A percentile compares a stretch with the other conserved stretches of the same genome.
Evolutionary conservation across 2,329 filamentous ascomycete genomes (phyloP).

Genomic region (Podosphaera fusca): DNA sequence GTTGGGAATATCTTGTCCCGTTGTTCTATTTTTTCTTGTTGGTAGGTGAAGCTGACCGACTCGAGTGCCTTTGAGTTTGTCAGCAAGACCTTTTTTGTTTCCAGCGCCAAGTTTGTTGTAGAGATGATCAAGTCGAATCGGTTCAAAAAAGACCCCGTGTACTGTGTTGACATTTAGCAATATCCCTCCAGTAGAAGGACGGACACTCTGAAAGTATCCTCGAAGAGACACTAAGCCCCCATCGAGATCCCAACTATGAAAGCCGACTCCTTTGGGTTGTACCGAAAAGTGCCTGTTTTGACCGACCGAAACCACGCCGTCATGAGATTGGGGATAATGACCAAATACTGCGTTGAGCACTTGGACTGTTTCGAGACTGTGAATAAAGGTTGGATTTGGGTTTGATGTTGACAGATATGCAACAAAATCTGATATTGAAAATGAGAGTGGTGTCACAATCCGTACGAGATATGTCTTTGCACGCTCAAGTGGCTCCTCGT

Average conservation of each 20-base stretch:
- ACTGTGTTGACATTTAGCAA: conserved; percentile 1
- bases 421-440: conserved; percentile 1
- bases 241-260: conserved; percentile 1
- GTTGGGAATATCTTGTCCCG: conserved; percentile 1
- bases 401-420: neutral
- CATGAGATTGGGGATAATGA: conserved; percentile 2
- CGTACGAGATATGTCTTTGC: neutral
- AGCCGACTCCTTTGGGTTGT: conserved; percentile 4
- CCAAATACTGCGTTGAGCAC: conserved; percentile 1
- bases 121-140: neutral
- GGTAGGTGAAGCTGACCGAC: neutral
- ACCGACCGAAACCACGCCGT: neutral
- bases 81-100: neutral
- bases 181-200: neutral
- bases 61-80: conserved; percentile 1
- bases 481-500: conserved; percentile 1
- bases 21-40: neutral
- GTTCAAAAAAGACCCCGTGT: conserved; percentile 1
- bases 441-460: neutral
- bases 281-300: conserved; percentile 1
- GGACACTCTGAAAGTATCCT: conserved; percentile 2
- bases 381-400: neutral
- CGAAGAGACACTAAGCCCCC: conserved; percentile 1
- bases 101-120: neutral
- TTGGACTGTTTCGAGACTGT: conserved; percentile 1